These are phyloP conservation scores for Globisporangium paddicum DNA, from an alignment of 352 stramenopile species.

Conservation along the genomic window DNA sequence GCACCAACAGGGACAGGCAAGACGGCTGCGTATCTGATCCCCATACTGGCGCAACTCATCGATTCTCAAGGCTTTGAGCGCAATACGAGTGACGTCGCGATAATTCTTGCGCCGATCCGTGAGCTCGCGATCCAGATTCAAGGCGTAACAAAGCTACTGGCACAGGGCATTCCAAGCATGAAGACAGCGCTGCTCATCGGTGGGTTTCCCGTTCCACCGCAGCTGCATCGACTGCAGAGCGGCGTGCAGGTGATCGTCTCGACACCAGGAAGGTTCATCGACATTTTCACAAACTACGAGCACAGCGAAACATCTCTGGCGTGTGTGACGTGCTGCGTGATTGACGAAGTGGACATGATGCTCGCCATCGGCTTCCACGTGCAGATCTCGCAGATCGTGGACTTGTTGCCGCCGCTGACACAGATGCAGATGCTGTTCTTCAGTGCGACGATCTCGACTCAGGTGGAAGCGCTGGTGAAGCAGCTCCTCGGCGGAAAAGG, in stretches of 20 bases:
- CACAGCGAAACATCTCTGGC: slow-evolving; percentile 9
- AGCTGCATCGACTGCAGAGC: slow-evolving; percentile 53
- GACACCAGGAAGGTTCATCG: slow-evolving; percentile 58
- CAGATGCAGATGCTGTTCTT: slow-evolving; percentile 50
- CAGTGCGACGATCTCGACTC: slow-evolving; percentile 48
- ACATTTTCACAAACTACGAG: slow-evolving; percentile 26
- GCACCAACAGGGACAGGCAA: slow-evolving; percentile 72
- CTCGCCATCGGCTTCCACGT: slow-evolving; percentile 50
- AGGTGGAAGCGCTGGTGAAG: slow-evolving; percentile 35
- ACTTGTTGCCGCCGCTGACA: slow-evolving; percentile 17
- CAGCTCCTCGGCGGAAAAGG: slow-evolving; percentile 13
- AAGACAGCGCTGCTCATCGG: slow-evolving; percentile 64
- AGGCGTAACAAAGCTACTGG: slow-evolving; percentile 43
- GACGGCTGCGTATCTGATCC: slow-evolving; percentile 62
- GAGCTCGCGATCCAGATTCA: slow-evolving; percentile 79
- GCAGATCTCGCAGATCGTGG: slow-evolving; percentile 45
- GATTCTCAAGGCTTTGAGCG: neutral
- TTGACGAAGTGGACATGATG: slow-evolving; percentile 81
- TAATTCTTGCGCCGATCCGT: slow-evolving; percentile 61
- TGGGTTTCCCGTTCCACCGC: slow-evolving; percentile 53
- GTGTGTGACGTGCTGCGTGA: slow-evolving; percentile 41
- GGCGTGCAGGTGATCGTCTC: slow-evolving; percentile 64
- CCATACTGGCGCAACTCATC: slow-evolving; percentile 37
- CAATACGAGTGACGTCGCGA: slow-evolving; percentile 14
- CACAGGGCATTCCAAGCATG: slow-evolving; percentile 52